A percentile compares a stretch with the other conserved stretches of the same genome.
These are phyloP conservation scores for Tricholoma bakamatsutake DNA, from an alignment of 768 basidiomycete genomes.

Conservation along the genomic window DNA sequence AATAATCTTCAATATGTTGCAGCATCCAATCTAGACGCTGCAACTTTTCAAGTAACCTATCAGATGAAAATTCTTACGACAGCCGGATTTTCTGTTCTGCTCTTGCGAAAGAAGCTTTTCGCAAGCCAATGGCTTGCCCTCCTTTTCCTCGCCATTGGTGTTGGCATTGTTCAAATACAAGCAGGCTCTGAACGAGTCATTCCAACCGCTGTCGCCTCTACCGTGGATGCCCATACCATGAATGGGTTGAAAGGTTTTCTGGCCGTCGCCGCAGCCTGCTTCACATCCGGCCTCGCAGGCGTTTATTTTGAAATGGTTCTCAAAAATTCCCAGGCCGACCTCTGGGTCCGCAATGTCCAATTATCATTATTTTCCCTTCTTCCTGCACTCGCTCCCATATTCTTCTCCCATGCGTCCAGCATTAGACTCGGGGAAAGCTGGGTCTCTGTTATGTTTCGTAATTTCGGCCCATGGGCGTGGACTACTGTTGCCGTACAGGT, in stretches of 20 bases:
- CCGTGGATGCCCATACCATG: constrained; percentile 51
- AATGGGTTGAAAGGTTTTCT: constrained; percentile 79
- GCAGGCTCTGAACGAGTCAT: constrained; percentile 28
- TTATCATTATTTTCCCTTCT: constrained; percentile 90
- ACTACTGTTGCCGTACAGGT: constrained; percentile 88
- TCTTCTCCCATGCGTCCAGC: constrained; percentile 40
- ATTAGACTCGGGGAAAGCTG: constrained; percentile 28
- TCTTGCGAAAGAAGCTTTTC: constrained; percentile 72
- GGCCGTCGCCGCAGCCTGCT: constrained; percentile 86
- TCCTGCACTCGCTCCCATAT: constrained; percentile 76
- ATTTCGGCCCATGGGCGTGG: constrained; percentile 95
- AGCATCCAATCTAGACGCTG: constrained; percentile 87
- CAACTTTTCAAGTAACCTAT: constrained; percentile 95
- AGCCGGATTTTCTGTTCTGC: constrained; percentile 79
- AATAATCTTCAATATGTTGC: constrained; percentile 96
- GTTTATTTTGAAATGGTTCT: constrained; percentile 99
- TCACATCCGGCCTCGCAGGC: constrained; percentile 93
- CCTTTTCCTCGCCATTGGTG: constrained; percentile 80
- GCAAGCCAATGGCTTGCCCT: constrained; percentile 81
- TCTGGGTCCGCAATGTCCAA: constrained; percentile 97
- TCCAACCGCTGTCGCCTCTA: constrained; percentile 15
- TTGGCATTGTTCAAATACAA: constrained; percentile 86
- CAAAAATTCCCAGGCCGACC: constrained; percentile 82
- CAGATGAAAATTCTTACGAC: constrained; percentile 98
- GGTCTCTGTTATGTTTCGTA: constrained; percentile 57